Conservation (phyloP, 345 rosid species). For the Populus tremula region DNA sequence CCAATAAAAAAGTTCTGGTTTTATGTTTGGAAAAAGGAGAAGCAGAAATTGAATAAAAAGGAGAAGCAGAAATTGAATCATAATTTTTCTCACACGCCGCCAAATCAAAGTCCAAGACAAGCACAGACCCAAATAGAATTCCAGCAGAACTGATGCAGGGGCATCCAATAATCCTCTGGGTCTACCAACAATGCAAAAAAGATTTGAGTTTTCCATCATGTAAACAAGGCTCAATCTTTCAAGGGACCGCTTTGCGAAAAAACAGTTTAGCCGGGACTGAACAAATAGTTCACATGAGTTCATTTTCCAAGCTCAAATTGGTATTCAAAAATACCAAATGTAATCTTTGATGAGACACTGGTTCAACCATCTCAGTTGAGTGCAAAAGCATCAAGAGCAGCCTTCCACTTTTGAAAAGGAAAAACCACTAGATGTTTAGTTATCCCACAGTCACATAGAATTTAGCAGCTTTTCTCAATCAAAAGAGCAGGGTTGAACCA, state of each 20-base stretch:
- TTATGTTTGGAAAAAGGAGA: neutral
- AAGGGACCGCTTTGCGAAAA: neutral
- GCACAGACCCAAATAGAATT: neutral
- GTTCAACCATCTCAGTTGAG: neutral
- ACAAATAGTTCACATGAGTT: neutral
- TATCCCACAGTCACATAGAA: neutral
- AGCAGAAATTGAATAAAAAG: neutral
- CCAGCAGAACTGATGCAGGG: neutral
- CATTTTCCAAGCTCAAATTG: neutral
- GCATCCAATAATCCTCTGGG: neutral
- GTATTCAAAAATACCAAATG: neutral
- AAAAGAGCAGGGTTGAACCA: neutral
- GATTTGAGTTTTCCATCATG: neutral
- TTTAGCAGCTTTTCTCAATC: neutral
- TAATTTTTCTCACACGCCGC: neutral
- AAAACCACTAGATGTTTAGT: neutral
- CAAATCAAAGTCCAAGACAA: neutral
- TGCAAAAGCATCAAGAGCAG: neutral
- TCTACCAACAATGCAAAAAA: neutral
- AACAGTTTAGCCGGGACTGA: neutral
- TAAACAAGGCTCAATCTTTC: neutral
- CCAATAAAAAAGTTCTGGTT: neutral
- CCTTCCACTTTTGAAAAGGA: neutral
- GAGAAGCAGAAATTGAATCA: neutral
- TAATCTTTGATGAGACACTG: neutral